These are phyloP conservation scores for Kodamaea sagamina DNA, from an alignment of 805 yeast species.

Conservation along the genomic window DNA sequence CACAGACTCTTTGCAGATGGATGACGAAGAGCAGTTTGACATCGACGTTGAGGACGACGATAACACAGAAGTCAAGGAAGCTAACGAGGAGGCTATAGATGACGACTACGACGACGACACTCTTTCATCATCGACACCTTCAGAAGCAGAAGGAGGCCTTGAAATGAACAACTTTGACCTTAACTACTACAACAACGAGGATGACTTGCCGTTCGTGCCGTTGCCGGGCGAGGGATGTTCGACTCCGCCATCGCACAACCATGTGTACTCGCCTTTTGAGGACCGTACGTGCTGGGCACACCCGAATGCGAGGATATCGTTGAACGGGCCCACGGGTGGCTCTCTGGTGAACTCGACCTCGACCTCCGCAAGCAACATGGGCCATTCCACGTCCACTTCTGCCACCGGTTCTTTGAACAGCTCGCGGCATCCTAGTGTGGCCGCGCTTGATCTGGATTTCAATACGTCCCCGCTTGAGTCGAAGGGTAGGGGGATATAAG, in stretches of 20 bases:
- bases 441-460: constrained; percentile 2
- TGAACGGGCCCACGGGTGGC: constrained; percentile 27
- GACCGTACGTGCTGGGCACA: constrained; percentile 45
- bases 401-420: constrained; percentile 6
- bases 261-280: constrained; percentile 22
- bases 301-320: constrained; percentile 41
- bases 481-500: neutral
- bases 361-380: neutral
- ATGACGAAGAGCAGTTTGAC: constrained; percentile 32
- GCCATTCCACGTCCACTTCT: neutral
- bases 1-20: constrained; percentile 7
- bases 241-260: constrained; percentile 30
- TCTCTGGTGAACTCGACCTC: constrained; percentile 23
- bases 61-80: constrained; percentile 27
- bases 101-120: constrained; percentile 27
- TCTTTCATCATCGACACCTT: constrained; percentile 17
- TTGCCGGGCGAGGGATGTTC: constrained; percentile 30
- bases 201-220: constrained; percentile 31
- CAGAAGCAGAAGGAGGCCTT: constrained; percentile 20
- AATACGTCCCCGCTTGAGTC: neutral
- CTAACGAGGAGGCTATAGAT: neutral
- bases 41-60: constrained; percentile 24
- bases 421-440: constrained; percentile 1
- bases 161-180: constrained; percentile 6
- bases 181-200: constrained; percentile 18